Evolutionary conservation across 805 yeast species (phyloP).

Genomic region (Priceomyces melissophilus): DNA sequence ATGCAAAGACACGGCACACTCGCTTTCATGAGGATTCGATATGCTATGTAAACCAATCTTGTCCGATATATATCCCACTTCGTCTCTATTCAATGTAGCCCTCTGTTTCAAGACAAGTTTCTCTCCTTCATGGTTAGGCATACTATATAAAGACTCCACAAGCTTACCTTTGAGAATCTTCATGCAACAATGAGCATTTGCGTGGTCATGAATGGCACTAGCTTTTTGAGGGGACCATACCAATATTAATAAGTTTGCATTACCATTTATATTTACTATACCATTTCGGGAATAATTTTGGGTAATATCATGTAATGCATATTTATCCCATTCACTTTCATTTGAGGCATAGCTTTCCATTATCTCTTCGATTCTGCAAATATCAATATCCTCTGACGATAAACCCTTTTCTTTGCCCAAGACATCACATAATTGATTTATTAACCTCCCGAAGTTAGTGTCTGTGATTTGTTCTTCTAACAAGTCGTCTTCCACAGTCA

Average conservation of each 20-base stretch:
- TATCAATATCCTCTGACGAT: conserved; percentile 50
- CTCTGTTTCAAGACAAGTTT: conserved; percentile 22
- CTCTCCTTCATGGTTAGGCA: conserved; percentile 36
- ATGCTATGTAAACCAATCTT: conserved; percentile 64
- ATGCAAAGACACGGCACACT: conserved; percentile 60
- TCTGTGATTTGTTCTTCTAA: conserved; percentile 8
- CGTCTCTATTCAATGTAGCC: conserved; percentile 31
- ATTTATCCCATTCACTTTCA: conserved; percentile 55
- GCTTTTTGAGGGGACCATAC: conserved; percentile 70
- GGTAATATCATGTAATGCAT: conserved; percentile 51
- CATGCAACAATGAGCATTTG: conserved; percentile 74
- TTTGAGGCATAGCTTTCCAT: conserved; percentile 48
- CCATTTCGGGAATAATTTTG: conserved; percentile 66
- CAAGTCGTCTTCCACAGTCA: too few species aligned
- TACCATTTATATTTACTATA: conserved; percentile 63
- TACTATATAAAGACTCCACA: conserved; percentile 53
- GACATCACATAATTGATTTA: conserved; percentile 21
- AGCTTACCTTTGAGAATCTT: conserved; percentile 60
- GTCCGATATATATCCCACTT: conserved; percentile 66
- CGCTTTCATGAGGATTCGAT: conserved; percentile 41
- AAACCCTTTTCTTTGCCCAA: conserved; percentile 33
- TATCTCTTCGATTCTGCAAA: conserved; percentile 38
- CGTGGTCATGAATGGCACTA: conserved; percentile 71
- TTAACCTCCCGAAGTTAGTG: conserved; percentile 22
- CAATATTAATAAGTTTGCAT: conserved; percentile 62